Conservation (phyloP, 352 stramenopile species). For the Sclerospora graminicola region DNA sequence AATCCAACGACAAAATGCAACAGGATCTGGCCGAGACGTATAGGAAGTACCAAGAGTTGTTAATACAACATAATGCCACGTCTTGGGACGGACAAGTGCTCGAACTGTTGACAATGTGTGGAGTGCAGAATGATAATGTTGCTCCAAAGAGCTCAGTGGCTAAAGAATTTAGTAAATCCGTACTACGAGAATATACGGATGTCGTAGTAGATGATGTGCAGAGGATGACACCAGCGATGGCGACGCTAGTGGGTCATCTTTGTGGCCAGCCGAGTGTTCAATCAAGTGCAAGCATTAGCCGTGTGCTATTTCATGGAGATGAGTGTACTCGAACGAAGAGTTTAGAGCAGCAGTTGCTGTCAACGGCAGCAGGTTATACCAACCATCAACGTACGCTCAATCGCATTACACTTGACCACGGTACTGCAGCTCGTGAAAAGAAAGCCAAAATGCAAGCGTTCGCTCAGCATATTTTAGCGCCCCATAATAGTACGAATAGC, state of each 20-base stretch:
- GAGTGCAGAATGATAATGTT: neutral
- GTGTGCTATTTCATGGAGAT: conserved; percentile 20
- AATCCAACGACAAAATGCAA: conserved; percentile 6
- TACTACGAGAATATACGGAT: conserved; percentile 41
- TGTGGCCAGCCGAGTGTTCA: conserved; percentile 29
- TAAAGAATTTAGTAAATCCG: conserved; percentile 24
- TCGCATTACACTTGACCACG: neutral
- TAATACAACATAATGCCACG: conserved; percentile 37
- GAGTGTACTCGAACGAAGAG: conserved; percentile 23
- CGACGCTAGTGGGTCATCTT: conserved; percentile 30
- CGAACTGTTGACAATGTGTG: conserved; percentile 30
- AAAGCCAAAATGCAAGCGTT: conserved; percentile 16
- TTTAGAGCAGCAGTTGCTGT: conserved; percentile 28
- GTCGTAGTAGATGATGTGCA: conserved; percentile 66
- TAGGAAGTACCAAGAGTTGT: conserved; percentile 34
- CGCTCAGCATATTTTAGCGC: conserved; percentile 14
- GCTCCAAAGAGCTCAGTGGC: neutral
- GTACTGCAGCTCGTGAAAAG: neutral
- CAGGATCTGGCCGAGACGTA: conserved; percentile 40
- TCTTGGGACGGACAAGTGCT: conserved; percentile 65
- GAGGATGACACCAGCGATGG: conserved; percentile 56
- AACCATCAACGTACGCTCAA: neutral
- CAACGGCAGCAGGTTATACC: conserved; percentile 1
- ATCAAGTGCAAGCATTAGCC: conserved; percentile 49
- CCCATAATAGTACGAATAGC: neutral